These are phyloP conservation scores for Lipomyces sp. DNA, from an alignment of 805 yeast species.

Conservation along the genomic window DNA sequence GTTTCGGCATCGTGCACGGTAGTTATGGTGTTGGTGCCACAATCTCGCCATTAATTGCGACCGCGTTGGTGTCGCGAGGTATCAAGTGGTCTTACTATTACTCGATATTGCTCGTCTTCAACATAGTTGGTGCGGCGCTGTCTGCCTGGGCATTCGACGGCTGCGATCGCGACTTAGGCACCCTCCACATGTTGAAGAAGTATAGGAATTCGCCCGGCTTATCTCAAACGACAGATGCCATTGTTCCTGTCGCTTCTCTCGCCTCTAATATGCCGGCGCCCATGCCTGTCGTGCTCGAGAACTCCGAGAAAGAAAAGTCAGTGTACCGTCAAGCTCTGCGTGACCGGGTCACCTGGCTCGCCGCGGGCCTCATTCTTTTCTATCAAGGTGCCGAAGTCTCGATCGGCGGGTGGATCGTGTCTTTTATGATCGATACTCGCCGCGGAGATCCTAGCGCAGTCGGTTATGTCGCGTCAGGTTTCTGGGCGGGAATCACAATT, in stretches of 20 bases:
- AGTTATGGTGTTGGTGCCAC: conserved; percentile 75
- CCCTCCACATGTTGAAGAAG: conserved; percentile 23
- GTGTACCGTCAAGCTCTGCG: conserved; percentile 19
- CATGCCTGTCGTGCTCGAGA: neutral
- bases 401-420: conserved; percentile 73
- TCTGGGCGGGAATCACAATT: conserved; percentile 70
- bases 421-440: conserved; percentile 62
- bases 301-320: neutral
- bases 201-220: conserved; percentile 9
- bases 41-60: conserved; percentile 66
- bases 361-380: conserved; percentile 60
- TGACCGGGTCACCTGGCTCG: conserved; percentile 46
- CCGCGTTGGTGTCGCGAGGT: conserved; percentile 57
- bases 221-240: conserved; percentile 2
- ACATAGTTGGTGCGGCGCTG: conserved; percentile 45
- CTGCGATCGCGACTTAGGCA: conserved; percentile 31
- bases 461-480: conserved; percentile 71
- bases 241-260: neutral
- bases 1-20: conserved; percentile 69
- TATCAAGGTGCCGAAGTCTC: conserved; percentile 75
- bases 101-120: conserved; percentile 53
- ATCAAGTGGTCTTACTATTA: conserved; percentile 61
- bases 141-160: conserved; percentile 53
- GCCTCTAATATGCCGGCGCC: neutral
- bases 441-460: conserved; percentile 53